These are phyloP conservation scores for Monosporozyma unispora DNA, from an alignment of 805 yeast species.

Conservation along the genomic window DNA sequence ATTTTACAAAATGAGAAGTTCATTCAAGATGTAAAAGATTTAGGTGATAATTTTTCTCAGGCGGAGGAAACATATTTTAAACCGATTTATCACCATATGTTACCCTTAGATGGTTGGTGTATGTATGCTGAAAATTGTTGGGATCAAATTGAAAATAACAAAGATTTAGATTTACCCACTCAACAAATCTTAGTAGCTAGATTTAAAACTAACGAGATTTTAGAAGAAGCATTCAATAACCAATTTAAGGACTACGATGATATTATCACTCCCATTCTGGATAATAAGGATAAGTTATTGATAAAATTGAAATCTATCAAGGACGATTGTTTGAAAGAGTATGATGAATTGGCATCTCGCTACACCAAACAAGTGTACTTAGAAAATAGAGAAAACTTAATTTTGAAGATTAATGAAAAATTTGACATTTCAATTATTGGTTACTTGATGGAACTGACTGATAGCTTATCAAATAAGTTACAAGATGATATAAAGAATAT, in stretches of 20 bases:
- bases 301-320: slow-evolving; percentile 36
- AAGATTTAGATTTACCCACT: slow-evolving; percentile 92
- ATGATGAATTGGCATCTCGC: slow-evolving; percentile 67
- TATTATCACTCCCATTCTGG: slow-evolving; percentile 23
- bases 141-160: slow-evolving; percentile 88
- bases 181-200: slow-evolving; percentile 93
- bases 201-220: slow-evolving; percentile 88
- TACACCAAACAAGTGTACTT: slow-evolving; percentile 60
- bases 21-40: slow-evolving; percentile 42
- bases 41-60: slow-evolving; percentile 40
- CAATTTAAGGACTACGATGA: slow-evolving; percentile 33
- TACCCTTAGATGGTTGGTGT: slow-evolving; percentile 96
- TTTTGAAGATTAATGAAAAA: slow-evolving; percentile 38
- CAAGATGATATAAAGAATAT: slow-evolving; percentile 17
- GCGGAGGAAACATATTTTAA: slow-evolving; percentile 40
- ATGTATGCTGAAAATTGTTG: slow-evolving; percentile 84
- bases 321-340: slow-evolving; percentile 39
- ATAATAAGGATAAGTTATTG: slow-evolving; percentile 33
- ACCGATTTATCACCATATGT: slow-evolving; percentile 72
- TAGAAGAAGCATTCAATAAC: slow-evolving; percentile 40
- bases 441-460: slow-evolving; percentile 34
- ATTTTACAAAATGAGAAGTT: slow-evolving; percentile 71
- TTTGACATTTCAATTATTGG: slow-evolving; percentile 37
- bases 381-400: slow-evolving; percentile 47
- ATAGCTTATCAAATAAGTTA: slow-evolving; percentile 28